Conservation (phyloP, 1,139 yeast species). For the Hyphopichia wangnamkhiaoensis region DNA sequence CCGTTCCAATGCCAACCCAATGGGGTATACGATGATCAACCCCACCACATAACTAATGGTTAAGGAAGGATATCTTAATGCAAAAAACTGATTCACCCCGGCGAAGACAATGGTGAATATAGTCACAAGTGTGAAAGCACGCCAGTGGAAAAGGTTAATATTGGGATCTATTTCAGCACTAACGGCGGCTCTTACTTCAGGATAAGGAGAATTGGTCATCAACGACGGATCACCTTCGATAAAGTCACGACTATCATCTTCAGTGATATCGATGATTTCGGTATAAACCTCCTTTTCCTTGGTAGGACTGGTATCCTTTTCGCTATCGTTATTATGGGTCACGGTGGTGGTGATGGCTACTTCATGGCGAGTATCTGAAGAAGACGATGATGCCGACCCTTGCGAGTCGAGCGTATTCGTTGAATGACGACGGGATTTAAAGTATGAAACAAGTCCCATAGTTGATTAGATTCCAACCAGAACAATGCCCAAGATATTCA, state of each 20-base stretch:
- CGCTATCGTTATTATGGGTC: no score
- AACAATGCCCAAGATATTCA: no score
- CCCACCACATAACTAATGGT: slow-evolving; percentile 20
- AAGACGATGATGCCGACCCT: neutral
- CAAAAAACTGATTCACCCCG: slow-evolving; percentile 23
- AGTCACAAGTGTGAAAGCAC: slow-evolving; percentile 16
- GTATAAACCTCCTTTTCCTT: neutral
- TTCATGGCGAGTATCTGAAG: neutral
- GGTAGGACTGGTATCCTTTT: no score
- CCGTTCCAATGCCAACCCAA: slow-evolving; percentile 11
- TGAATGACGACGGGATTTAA: neutral
- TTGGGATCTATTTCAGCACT: slow-evolving; percentile 13
- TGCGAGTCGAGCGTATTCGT: neutral
- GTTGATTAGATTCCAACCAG: neutral
- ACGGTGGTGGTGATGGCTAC: neutral
- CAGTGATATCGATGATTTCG: slow-evolving; percentile 6
- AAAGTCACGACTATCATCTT: slow-evolving; percentile 6
- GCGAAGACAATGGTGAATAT: slow-evolving; percentile 19
- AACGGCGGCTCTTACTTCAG: slow-evolving; percentile 23
- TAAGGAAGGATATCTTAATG: slow-evolving; percentile 21
- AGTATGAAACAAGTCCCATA: neutral
- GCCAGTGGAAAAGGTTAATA: slow-evolving; percentile 18
- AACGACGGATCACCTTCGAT: slow-evolving; percentile 29
- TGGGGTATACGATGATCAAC: slow-evolving; percentile 18
- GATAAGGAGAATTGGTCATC: slow-evolving; percentile 21